Base-by-base conservation (phyloP, 2,329 filamentous ascomycete genomes). In the Ascochyta clinopodiicola region DNA sequence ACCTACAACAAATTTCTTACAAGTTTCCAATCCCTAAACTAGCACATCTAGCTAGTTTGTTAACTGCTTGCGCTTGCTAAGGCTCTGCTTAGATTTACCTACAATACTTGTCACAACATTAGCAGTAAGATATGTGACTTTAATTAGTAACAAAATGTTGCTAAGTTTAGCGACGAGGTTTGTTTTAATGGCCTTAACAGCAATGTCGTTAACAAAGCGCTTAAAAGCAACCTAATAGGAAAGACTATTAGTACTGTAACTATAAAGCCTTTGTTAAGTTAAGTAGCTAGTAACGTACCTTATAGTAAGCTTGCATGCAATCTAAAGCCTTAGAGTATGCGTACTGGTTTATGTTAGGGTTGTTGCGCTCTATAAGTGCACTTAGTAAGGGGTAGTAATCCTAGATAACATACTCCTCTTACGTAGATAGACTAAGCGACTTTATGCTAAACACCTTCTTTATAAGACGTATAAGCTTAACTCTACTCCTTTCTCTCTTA, bases 141-240 rank as follows among this genome's bases (percentile, higher is more conserved):
- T 64, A 1, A 75, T 50, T 0, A 80, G 78, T 0, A 77, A 76
- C 9, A 82, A 66, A 15, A 82, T 78, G 17, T 69, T 60, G 5
- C 62, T 29, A 1, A 82, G 68, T 4, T 56, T 64, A 1, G 63
- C 60, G 19, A 81, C 53, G 8, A 81, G 70, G 36, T 76, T 74
- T 4, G 57, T 59, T 60, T 82, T 79, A 12, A 82, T 71, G 1
- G 78, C 74, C 55, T 80, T 68, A 19, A 78, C 69, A 8, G 78
- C 71, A 4, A 81, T 60, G 32, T 79, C 75, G 22, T 81, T 79
- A 22, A 79, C 58, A 56, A 82, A 78, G 1, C 74, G 72, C 58
- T 79, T 77, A 44, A 80, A 37, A 0, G 79, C 79, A 42, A 81
- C 76, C 79, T 81, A 32, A 27, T 17, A 13, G 36, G 10, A 13